Base-by-base conservation (phyloP, 1,139 yeast genomes). In the Blastobotrys indianensis region DNA sequence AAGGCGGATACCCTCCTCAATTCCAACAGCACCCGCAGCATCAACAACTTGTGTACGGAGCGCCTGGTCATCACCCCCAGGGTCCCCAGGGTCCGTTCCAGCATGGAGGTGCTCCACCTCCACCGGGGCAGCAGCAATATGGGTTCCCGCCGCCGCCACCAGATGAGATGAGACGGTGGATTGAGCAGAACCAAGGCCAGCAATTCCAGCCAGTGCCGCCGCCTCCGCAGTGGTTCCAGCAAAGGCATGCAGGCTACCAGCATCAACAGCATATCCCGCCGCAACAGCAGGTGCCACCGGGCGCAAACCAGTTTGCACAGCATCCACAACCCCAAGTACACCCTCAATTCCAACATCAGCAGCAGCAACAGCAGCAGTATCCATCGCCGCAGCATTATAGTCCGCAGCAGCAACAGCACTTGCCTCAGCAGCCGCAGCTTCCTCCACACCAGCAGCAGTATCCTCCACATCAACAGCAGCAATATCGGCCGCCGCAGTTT, bases 341-440 rank as follows among this genome's bases (percentile, higher is more conserved):
- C 11, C 32, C 39, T 25, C 34, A 17, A 12, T 23, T 16, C 7
- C 41, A 12, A 10, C 37, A n/a, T 4, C 42, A 20, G 9, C 41
- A 36, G 10, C 46, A 37, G 23, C 46, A 38, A 20, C 38, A 37
- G 15, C 37, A 34, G 20, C 39, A 29, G 11, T 30, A 28, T 9
- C 29, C 37, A 4, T 25, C 25, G 13, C 12, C 28, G 11, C 37
- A 9, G 32, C 33, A 16, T 12, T 40, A 37, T 9, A 16, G 30
- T 20, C 42, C 36, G 17, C 23, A 16, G 23, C 39, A 39, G 10
- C 39, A 5, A 13, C 44, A 35, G 32, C 29, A 35, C 2, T 23
- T 15, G 10, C 4, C 16, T 8, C 33, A 33, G 7, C 39, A 41
- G 33, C 32, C 25, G 8, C 41, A 29, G 13, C 15, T 29, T 6